Evolutionary conservation across 1,139 yeast species (phyloP), one percentile per base, ranked within the genome.

Genomic region (Candida gigantensis): DNA sequence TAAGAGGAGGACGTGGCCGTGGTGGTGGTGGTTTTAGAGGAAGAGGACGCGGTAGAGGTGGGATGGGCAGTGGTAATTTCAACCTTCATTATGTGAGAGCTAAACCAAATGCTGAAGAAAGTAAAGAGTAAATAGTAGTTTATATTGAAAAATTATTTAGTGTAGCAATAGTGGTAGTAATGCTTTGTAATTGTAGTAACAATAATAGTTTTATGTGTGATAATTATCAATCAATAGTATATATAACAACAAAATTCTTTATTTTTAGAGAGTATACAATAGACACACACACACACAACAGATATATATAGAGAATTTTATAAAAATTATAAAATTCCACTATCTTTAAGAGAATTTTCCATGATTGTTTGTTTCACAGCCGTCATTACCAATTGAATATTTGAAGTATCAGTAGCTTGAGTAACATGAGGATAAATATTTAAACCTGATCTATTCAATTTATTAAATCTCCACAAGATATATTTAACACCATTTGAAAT

Each of bases 401-500:
- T 89, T 18, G 88, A 81, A 6, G 97, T 88, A 58, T 89, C 96
- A 1, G 96, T 89, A 1, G 97, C 97, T 57, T 89, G 96, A 3
- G 97, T 89, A 20, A 89, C 85, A 55, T 89, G 95, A 9, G 96
- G 96, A 53, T 85, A 86, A 24, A 89, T 77, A 47, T 83, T 84
- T 46, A 89, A 69, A 13, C 89, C 87, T 2, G 94, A 82, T 46
- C 95, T 72, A 58, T 89, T 89, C 35, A 85, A 79, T 59, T 85
- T 90, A 33, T 87, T 84, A 57, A 89, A 89, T 52, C 96, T 74
- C 95, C 96, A 88, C 34, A 89, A 72, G 43, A 89, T 88, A 54
- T 89, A 89, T 60, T 88, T 89, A 26, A 94, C 96, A n/a, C 96
- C 97, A 57, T 88, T 88, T 55, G 85, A 84, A 36, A 88, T 84